These are phyloP conservation scores for Suillus cothurnatus DNA, from an alignment of 768 basidiomycete genomes.

Conservation along the genomic window DNA sequence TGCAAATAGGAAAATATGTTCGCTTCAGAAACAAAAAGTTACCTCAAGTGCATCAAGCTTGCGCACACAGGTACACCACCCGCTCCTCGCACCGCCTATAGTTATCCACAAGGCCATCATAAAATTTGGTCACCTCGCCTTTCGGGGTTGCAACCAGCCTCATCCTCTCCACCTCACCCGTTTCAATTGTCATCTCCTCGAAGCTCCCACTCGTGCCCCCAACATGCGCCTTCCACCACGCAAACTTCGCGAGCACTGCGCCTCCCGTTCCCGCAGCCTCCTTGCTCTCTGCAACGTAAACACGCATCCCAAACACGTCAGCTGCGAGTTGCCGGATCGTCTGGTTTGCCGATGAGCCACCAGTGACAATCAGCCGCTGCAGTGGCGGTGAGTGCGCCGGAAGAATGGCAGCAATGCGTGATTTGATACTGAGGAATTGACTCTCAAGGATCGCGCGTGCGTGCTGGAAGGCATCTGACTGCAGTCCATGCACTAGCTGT, in stretches of 20 bases:
- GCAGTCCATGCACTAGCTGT: conserved; percentile 38
- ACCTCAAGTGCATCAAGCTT: background rate
- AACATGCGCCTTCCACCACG: conserved; percentile 60
- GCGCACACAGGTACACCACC: conserved; percentile 36
- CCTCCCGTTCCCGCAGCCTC: conserved; percentile 77
- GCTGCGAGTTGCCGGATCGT: conserved; percentile 75
- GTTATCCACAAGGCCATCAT: conserved; percentile 51
- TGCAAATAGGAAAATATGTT: background rate
- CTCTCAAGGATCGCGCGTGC: conserved; percentile 82
- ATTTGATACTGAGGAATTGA: conserved; percentile 80
- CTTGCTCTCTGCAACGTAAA: conserved; percentile 67
- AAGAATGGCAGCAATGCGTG: conserved; percentile 69
- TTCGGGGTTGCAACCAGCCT: conserved; percentile 64
- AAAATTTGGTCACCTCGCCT: conserved; percentile 46
- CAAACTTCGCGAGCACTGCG: conserved; percentile 68
- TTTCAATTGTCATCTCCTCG: conserved; percentile 58
- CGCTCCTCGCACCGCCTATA: conserved; percentile 62
- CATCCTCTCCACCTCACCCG: conserved; percentile 50
- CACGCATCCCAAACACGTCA: conserved; percentile 77
- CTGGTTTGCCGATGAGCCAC: conserved; percentile 75
- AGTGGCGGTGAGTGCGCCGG: conserved; percentile 53
- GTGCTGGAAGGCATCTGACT: conserved; percentile 43
- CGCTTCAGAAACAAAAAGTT: background rate
- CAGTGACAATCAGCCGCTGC: conserved; percentile 72
- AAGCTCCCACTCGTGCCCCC: conserved; percentile 47